A percentile compares a stretch with the other conserved stretches of the same genome.
phyloP scores from a whole-genome alignment of 768 basidiomycete genomes.

The Phanerochaete sordida region DNA sequence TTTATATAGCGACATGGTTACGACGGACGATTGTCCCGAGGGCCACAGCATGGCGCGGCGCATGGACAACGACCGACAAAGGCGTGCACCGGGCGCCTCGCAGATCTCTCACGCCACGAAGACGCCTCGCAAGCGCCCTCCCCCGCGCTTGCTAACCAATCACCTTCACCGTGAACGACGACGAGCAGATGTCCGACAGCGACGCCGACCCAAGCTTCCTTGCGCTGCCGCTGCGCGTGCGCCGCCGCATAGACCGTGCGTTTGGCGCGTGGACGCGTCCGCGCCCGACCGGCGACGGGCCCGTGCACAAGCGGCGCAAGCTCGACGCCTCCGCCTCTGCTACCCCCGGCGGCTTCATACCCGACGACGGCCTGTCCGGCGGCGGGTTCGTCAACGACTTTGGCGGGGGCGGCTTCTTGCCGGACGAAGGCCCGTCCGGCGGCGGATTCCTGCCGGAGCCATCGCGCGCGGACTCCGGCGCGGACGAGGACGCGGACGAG shows the following conservation, averaged over 20 bases:
- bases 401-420: conserved; percentile 4
- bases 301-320: conserved; percentile 16
- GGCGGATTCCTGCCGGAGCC: conserved; percentile 20
- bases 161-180: not conserved
- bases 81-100: no score
- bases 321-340: not conserved
- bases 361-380: not conserved
- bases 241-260: conserved; percentile 47
- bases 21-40: no score
- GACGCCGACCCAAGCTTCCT: conserved; percentile 29
- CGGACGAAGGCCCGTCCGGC: conserved; percentile 1
- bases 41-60: no score
- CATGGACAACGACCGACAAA: no score
- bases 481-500: conserved; percentile 16
- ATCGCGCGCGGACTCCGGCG: conserved; percentile 1
- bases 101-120: not conserved
- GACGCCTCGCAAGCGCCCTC: not conserved
- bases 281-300: not conserved
- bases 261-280: conserved; percentile 34
- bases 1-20: no score
- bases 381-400: conserved; percentile 13
- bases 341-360: conserved; percentile 1
- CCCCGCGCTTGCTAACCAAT: not conserved
- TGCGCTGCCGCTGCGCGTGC: conserved; percentile 38
- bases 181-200: conserved; percentile 6